Evolutionary conservation across 169 alveolate genomes (phyloP), one percentile per base, ranked within the genome.

Genomic region (Plasmodium coatneyi): DNA sequence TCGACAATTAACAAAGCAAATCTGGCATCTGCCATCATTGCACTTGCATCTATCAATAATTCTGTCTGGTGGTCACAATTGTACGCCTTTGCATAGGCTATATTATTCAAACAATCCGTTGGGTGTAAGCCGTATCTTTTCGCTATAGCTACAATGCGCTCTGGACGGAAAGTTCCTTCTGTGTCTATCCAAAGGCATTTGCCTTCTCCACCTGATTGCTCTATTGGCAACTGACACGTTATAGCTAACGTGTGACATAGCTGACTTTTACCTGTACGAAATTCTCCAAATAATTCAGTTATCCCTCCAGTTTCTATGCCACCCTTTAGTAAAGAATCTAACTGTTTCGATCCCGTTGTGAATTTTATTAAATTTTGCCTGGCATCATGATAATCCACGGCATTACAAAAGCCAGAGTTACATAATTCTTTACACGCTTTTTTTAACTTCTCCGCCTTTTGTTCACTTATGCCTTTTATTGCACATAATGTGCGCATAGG

Each of bases 161-260:
- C 99, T 1, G 99, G 99, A 36, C 99, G 97, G 95, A 99, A 99
- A 28, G 99, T 98, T 60, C 99, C 99, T 95, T 99, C 99, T n/a
- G 99, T 99, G 97, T 99, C 99, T 16, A 99, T 98, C 98, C 99
- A 99, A 93, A 99, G 97, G 41, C 99, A 99, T 96, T 99, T 99
- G 43, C 99, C 99, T 56, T 99, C 99, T 3, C 99, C 99, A 1
- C 99, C 99, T 43, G 98, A 97, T 93, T 97, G 96, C 79, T 97
- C 99, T 82, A 97, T 95, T 5, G 99, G 99, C 36, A 99, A 96
- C 95, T 99, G 99, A 56, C 99, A 97, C 39, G 99, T 97, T 14
- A 96, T 99, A 52, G 99, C 97, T 34, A 98, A 92, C 10, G 99
- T 98, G 92, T 99, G 99, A 84, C 99, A 98, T 5, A 99, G 96